A percentile compares a stretch with the other conserved stretches of the same genome.
Conservation (phyloP, 169 alveolate species). For the Theileria sp. region DNA sequence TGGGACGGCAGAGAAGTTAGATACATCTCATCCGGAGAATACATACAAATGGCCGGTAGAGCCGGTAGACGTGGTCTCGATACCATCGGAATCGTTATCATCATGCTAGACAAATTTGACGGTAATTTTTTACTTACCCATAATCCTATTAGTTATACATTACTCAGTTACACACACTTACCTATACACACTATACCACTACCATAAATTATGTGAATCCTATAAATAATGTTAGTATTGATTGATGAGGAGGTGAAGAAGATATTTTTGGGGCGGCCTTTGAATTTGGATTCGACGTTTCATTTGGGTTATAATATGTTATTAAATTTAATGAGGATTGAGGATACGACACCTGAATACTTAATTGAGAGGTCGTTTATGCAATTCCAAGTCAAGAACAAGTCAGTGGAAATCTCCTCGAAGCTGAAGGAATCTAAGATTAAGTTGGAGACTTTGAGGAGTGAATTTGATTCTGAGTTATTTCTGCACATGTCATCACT, state of each 20-base stretch:
- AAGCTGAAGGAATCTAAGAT: slow-evolving; percentile 5
- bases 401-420: slow-evolving; percentile 25
- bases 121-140: background rate
- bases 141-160: too few species aligned
- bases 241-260: slow-evolving; percentile 92
- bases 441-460: slow-evolving; percentile 59
- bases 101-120: slow-evolving; percentile 88
- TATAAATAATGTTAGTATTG: too few species aligned
- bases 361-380: slow-evolving; percentile 93
- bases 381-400: slow-evolving; percentile 92
- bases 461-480: slow-evolving; percentile 54
- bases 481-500: slow-evolving; percentile 17
- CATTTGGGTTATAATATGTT: slow-evolving; percentile 96
- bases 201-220: background rate
- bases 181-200: background rate
- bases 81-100: slow-evolving; percentile 93
- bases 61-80: slow-evolving; percentile 99
- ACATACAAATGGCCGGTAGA: slow-evolving; percentile 93
- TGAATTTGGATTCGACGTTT: slow-evolving; percentile 91
- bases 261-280: slow-evolving; percentile 88
- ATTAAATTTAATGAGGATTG: slow-evolving; percentile 92
- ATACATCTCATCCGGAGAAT: slow-evolving; percentile 94
- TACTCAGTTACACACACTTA: too few species aligned
- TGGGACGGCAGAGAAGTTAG: slow-evolving; percentile 92
- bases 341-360: slow-evolving; percentile 93